phyloP scores from a whole-genome alignment of 768 basidiomycete genomes.

The Xerocomus spinulosus region DNA sequence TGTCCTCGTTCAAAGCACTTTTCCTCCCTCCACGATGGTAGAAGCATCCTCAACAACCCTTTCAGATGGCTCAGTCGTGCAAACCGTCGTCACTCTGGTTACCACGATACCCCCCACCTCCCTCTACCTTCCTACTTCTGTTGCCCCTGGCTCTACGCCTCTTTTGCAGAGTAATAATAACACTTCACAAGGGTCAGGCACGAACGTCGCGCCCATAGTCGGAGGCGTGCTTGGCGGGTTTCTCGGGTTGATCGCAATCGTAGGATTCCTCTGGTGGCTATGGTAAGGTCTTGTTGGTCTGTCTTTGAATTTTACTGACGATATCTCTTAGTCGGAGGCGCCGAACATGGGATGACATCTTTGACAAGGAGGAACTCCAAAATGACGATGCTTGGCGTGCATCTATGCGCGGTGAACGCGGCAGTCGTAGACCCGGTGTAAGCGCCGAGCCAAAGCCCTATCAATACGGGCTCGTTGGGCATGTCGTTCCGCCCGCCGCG shows the following conservation, averaged over 20 bases:
- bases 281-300: slow-evolving; percentile 35
- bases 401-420: slow-evolving; percentile 17
- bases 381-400: slow-evolving; percentile 24
- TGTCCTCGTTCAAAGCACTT: slow-evolving; percentile 28
- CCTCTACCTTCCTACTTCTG: slow-evolving; percentile 22
- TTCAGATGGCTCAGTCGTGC: slow-evolving; percentile 38
- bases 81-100: slow-evolving; percentile 34
- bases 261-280: slow-evolving; percentile 45
- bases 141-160: slow-evolving; percentile 15
- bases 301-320: slow-evolving; percentile 8
- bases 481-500: slow-evolving; percentile 28
- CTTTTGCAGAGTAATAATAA: slow-evolving; percentile 9
- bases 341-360: slow-evolving; percentile 47
- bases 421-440: slow-evolving; percentile 25
- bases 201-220: slow-evolving; percentile 43
- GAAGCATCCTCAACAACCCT: slow-evolving; percentile 35
- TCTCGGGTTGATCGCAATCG: slow-evolving; percentile 44
- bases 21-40: slow-evolving; percentile 30
- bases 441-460: slow-evolving; percentile 50
- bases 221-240: slow-evolving; percentile 55
- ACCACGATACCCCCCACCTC: slow-evolving; percentile 33
- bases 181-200: slow-evolving; percentile 17
- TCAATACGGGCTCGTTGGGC: slow-evolving; percentile 59
- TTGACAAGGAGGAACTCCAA: slow-evolving; percentile 37
- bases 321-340: slow-evolving; percentile 38